Conservation (phyloP, 2,329 filamentous ascomycete genomes). For the Colletotrichum sp. region DNA sequence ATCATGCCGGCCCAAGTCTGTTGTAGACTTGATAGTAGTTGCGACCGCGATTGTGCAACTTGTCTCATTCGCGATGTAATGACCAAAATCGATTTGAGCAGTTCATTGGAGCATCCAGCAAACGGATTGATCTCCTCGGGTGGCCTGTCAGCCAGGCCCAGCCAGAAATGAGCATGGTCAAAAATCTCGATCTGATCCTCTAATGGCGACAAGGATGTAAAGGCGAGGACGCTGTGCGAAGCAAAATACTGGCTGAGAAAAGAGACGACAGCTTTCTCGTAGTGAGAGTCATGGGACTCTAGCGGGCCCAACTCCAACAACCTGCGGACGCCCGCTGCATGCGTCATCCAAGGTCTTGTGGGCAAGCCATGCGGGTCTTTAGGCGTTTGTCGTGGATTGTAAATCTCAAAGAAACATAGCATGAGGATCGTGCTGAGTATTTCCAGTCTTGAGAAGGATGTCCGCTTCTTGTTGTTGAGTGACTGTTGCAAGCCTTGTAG, state of each 20-base stretch:
- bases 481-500: not conserved
- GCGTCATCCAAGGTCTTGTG: not conserved
- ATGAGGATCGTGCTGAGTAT: not conserved
- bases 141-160: not conserved
- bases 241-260: not conserved
- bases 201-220: not conserved
- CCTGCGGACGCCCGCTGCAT: not conserved
- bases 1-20: not conserved
- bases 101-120: not conserved
- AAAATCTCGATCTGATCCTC: not conserved
- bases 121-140: not conserved
- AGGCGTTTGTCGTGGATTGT: accelerated
- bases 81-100: not conserved
- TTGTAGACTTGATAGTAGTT: not conserved
- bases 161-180: not conserved
- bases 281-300: not conserved
- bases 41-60: not conserved
- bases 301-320: not conserved
- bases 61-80: not conserved
- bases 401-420: not conserved
- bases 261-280: not conserved
- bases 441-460: not conserved
- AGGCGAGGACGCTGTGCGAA: not conserved
- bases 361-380: not conserved
- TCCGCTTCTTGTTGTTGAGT: not conserved